These are phyloP conservation scores for Cardamine occulta DNA, from an alignment of 345 rosid genomes.

Conservation along the genomic window DNA sequence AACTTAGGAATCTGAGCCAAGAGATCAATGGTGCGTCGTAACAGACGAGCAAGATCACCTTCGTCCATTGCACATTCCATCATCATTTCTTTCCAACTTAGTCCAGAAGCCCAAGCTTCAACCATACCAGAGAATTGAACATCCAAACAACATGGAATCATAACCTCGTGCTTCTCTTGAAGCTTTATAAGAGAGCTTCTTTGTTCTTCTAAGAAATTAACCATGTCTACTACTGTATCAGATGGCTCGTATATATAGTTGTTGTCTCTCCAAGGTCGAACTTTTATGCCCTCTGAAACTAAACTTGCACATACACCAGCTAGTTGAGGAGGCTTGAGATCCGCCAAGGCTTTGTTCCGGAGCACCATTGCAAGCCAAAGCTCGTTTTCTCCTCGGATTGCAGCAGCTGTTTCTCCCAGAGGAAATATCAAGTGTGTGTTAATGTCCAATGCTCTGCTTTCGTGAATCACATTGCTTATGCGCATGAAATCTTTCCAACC, in stretches of 20 bases:
- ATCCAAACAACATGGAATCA: constrained; percentile 72
- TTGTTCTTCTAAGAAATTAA: constrained; percentile 67
- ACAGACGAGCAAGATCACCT: constrained; percentile 89
- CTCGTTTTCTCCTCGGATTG: constrained; percentile 94
- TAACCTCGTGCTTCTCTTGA: constrained; percentile 85
- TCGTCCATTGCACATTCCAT: constrained; percentile 98
- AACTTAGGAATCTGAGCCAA: constrained; percentile 92
- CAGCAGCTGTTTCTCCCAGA: constrained; percentile 93
- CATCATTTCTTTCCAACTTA: constrained; percentile 93
- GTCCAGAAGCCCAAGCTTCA: constrained; percentile 97
- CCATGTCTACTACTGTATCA: constrained; percentile 52
- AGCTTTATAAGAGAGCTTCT: constrained; percentile 62
- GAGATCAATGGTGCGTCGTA: constrained; percentile 80
- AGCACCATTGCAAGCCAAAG: constrained; percentile 95
- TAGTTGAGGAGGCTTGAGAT: constrained; percentile 79
- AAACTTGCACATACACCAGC: constrained; percentile 82
- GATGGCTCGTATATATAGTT: constrained; percentile 76
- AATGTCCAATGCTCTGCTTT: constrained; percentile 76
- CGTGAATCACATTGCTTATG: constrained; percentile 86
- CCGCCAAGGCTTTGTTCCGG: constrained; percentile 65
- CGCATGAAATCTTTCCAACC: constrained; percentile 96
- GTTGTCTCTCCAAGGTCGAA: constrained; percentile 74
- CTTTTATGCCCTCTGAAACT: constrained; percentile 90
- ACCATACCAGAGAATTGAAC: constrained; percentile 96
- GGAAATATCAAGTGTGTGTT: constrained; percentile 83